phyloP scores from a whole-genome alignment of 352 stramenopile genomes.

The Pythium dissimile region DNA sequence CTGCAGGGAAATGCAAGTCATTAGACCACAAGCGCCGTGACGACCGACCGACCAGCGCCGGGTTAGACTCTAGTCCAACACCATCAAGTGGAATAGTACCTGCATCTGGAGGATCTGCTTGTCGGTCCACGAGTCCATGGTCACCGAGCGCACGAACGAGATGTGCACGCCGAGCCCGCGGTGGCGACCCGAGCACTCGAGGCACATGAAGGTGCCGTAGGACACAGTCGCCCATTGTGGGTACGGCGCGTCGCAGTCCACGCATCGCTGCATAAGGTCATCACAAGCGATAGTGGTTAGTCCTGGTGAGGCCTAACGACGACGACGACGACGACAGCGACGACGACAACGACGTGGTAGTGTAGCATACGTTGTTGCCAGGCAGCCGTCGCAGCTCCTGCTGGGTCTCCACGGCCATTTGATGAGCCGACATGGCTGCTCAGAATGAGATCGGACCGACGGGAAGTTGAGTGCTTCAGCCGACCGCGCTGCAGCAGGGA shows the following conservation, averaged over 20 bases:
- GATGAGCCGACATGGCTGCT: conserved; percentile 46
- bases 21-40: neutral
- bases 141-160: conserved; percentile 89
- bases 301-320: conserved; percentile 1
- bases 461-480: neutral
- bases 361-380: conserved; percentile 75
- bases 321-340: neutral
- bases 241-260: conserved; percentile 93
- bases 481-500: neutral
- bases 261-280: conserved; percentile 64
- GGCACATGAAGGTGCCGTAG: conserved; percentile 95
- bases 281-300: conserved; percentile 8
- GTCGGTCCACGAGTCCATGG: conserved; percentile 87
- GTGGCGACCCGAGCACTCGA: conserved; percentile 93
- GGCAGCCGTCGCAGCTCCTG: conserved; percentile 78
- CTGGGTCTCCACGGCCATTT: conserved; percentile 84
- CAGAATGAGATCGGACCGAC: neutral
- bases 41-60: neutral
- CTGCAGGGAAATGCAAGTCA: conserved; percentile 8
- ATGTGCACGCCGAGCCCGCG: conserved; percentile 91
- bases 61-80: neutral
- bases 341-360: neutral
- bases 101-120: conserved; percentile 87
- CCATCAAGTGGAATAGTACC: conserved; percentile 29
- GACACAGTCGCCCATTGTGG: conserved; percentile 93